A percentile compares a stretch with the other conserved stretches of the same genome.
Conservation (phyloP, 495 filamentous ascomycete species). For the Penicillium dipodomyicola region DNA sequence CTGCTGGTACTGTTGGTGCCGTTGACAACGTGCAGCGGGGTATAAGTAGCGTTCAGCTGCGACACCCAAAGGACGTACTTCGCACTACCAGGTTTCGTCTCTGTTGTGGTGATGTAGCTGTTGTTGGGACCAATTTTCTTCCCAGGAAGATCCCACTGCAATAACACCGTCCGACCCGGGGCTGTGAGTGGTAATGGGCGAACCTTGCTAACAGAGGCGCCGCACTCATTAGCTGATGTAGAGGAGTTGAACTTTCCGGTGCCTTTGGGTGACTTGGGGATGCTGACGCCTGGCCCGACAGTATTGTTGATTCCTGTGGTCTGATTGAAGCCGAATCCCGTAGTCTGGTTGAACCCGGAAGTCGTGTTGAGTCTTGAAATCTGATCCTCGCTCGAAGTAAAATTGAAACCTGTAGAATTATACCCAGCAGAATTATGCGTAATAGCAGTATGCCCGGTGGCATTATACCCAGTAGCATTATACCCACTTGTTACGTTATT, state of each 20-base stretch:
- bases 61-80: constrained; percentile 72
- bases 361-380: background rate
- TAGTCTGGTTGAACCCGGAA: background rate
- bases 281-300: constrained; percentile 32
- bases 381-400: background rate
- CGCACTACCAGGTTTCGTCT: constrained; percentile 50
- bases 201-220: constrained; percentile 60
- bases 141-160: constrained; percentile 74
- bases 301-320: constrained; percentile 54
- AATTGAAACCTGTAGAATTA: background rate
- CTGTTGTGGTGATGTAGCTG: constrained; percentile 66
- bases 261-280: constrained; percentile 25
- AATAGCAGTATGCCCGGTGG: background rate
- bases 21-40: constrained; percentile 55
- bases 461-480: background rate
- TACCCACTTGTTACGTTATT: background rate
- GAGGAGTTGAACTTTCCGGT: constrained; percentile 33
- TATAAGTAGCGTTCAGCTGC: constrained; percentile 87
- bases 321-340: constrained; percentile 41
- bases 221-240: constrained; percentile 52
- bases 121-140: constrained; percentile 73
- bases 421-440: background rate
- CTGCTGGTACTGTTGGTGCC: constrained; percentile 31
- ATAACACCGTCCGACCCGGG: constrained; percentile 67
- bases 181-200: constrained; percentile 66